Conservation (phyloP, 352 stramenopile species). For the Phytophthora hybrid region DNA sequence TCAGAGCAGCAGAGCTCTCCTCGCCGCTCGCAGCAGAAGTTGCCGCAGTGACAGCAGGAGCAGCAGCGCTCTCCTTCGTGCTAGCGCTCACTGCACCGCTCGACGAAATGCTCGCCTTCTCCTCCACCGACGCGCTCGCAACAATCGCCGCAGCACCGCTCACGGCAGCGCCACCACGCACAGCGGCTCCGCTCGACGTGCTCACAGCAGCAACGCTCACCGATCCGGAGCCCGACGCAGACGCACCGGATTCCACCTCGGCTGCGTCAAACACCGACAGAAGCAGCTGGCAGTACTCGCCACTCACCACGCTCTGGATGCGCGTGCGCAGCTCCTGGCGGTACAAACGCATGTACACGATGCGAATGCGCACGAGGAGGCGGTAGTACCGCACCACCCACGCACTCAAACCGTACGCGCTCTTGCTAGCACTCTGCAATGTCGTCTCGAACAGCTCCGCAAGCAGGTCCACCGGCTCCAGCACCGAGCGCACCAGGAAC, state of each 20-base stretch:
- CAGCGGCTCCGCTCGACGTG: too few relatives aligned
- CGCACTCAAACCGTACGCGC: constrained; percentile 18
- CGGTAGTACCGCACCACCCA: constrained; percentile 36
- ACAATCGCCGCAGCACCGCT: too few relatives aligned
- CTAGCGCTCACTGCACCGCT: too few relatives aligned
- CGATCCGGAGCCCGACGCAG: neutral
- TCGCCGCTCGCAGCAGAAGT: too few relatives aligned
- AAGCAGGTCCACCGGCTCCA: constrained; percentile 39
- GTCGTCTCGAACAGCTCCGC: constrained; percentile 44
- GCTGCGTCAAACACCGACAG: constrained; percentile 11
- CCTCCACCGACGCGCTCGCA: neutral
- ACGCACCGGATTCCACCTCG: constrained; percentile 2
- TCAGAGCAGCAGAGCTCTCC: too few relatives aligned
- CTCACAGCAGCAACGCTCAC: neutral
- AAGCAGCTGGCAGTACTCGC: constrained; percentile 13
- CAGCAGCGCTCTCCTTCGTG: too few relatives aligned
- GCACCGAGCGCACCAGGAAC: constrained; percentile 38
- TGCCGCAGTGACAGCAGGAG: too few relatives aligned
- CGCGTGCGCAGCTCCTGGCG: constrained; percentile 36
- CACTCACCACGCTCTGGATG: constrained; percentile 20
- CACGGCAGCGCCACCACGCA: constrained; percentile 1
- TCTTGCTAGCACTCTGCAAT: constrained; percentile 46
- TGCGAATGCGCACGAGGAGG: constrained; percentile 34
- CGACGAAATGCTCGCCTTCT: constrained; percentile 1
- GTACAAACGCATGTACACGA: constrained; percentile 58